A percentile compares a stretch with the other conserved stretches of the same genome.
phyloP scores from a whole-genome alignment of 2,329 filamentous ascomycete genomes.

The Epichloe aotearoae region DNA sequence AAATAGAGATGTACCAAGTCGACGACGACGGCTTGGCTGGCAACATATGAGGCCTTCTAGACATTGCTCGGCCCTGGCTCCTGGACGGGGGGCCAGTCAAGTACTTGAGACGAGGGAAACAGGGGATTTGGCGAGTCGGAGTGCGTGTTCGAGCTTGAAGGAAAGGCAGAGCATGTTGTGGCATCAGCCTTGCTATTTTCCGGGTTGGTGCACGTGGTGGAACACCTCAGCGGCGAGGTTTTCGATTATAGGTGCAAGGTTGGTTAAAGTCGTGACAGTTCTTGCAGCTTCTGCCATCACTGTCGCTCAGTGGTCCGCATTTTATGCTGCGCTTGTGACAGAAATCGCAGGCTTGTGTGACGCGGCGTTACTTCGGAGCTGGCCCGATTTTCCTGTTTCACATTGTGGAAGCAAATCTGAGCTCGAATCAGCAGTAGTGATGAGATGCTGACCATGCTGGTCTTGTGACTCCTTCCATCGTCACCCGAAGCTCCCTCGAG shows the following conservation, averaged over 20 bases:
- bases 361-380: constrained; percentile 4
- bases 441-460: too few relatives aligned
- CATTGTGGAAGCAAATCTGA: neutral
- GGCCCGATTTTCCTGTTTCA: neutral
- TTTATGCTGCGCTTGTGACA: constrained; percentile 25
- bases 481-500: too few relatives aligned
- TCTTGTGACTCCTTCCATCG: too few relatives aligned
- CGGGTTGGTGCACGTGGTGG: constrained; percentile 1
- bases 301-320: constrained; percentile 15
- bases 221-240: constrained; percentile 24
- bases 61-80: neutral
- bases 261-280: constrained; percentile 36
- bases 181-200: constrained; percentile 9
- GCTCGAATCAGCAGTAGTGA: too few relatives aligned
- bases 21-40: constrained; percentile 16
- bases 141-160: neutral
- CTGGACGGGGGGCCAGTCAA: neutral
- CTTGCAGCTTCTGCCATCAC: constrained; percentile 12
- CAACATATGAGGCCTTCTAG: neutral
- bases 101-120: neutral
- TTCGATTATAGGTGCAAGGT: constrained; percentile 30
- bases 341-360: constrained; percentile 24
- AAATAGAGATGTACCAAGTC: constrained; percentile 36
- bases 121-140: neutral
- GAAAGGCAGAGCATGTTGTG: neutral